These are phyloP conservation scores for Clarireedia paspali DNA, from an alignment of 2,329 filamentous ascomycete genomes.

Conservation along the genomic window DNA sequence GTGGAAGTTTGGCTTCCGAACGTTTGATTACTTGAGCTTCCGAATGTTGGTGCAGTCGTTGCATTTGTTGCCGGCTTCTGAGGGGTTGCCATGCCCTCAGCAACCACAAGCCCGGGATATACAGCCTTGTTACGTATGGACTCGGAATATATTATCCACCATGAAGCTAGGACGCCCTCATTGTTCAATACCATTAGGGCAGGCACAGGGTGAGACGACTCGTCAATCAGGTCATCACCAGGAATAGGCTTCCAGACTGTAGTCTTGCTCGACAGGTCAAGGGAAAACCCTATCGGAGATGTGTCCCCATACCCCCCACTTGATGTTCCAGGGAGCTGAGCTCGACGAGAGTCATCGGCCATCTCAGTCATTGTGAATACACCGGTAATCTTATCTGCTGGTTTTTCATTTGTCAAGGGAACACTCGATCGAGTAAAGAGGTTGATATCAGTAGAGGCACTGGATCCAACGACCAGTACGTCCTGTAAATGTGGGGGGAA, in stretches of 20 bases:
- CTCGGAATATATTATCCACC: slow-evolving; percentile 90
- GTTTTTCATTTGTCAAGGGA: slow-evolving; percentile 53
- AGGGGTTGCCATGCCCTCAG: slow-evolving; percentile 22
- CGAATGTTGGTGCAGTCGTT: slow-evolving; percentile 21
- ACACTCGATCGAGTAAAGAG: slow-evolving; percentile 67
- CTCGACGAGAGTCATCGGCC: slow-evolving; percentile 65
- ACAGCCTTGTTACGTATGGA: slow-evolving; percentile 67
- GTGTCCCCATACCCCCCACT: slow-evolving; percentile 60
- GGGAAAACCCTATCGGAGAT: slow-evolving; percentile 65
- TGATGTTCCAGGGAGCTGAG: slow-evolving; percentile 61
- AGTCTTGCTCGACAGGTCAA: slow-evolving; percentile 80
- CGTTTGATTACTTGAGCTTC: slow-evolving; percentile 13
- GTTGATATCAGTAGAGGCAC: slow-evolving; percentile 70
- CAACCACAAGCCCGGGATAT: slow-evolving; percentile 61
- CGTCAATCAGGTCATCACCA: slow-evolving; percentile 62
- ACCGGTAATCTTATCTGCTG: slow-evolving; percentile 51
- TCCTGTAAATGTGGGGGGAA: slow-evolving; percentile 78
- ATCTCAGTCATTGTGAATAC: slow-evolving; percentile 69
- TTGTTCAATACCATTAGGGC: slow-evolving; percentile 81
- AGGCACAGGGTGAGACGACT: slow-evolving; percentile 74
- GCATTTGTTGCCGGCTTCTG: slow-evolving; percentile 17
- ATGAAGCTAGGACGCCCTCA: slow-evolving; percentile 74
- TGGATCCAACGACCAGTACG: slow-evolving; percentile 73
- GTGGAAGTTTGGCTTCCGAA: slow-evolving; percentile 7
- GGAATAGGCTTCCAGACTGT: slow-evolving; percentile 72